phyloP scores from a whole-genome alignment of 2,329 filamentous ascomycete species.

The Exophiala bonariae region DNA sequence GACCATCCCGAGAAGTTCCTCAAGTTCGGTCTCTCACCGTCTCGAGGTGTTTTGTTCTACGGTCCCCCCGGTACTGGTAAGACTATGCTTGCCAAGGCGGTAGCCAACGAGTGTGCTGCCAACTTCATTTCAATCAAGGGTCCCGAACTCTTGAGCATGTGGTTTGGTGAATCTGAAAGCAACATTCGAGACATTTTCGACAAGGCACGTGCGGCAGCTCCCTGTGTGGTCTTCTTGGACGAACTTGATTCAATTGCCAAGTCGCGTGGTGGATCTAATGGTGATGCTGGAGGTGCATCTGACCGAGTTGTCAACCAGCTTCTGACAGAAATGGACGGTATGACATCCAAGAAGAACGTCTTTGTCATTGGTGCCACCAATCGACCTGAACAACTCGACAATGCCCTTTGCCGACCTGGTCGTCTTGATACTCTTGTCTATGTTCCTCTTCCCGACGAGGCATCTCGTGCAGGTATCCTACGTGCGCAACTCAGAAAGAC shows the following conservation, averaged over 20 bases:
- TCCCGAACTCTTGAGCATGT: constrained; percentile 97
- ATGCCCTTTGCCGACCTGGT: constrained; percentile 94
- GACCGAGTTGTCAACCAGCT: constrained; percentile 99
- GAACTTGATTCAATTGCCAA: constrained; percentile 99
- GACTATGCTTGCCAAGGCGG: constrained; percentile 98
- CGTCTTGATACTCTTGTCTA: constrained; percentile 99
- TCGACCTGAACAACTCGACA: constrained; percentile 96
- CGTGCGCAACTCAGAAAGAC: constrained; percentile 98
- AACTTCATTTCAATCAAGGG: constrained; percentile 99
- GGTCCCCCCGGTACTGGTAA: constrained; percentile 99
- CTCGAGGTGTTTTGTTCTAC: constrained; percentile 97
- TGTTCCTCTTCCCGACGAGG: constrained; percentile 91
- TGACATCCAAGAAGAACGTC: constrained; percentile 99
- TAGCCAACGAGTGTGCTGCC: constrained; percentile 97
- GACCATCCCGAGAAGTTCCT: constrained; percentile 99
- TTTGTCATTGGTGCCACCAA: constrained; percentile 99
- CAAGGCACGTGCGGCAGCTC: constrained; percentile 96
- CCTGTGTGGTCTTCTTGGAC: constrained; percentile 98
- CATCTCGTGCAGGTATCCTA: constrained; percentile 84
- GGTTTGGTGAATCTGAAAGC: constrained; percentile 99
- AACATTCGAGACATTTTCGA: constrained; percentile 99
- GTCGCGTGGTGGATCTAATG: constrained; percentile 93
- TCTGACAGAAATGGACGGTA: constrained; percentile 98
- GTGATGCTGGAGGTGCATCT: constrained; percentile 95
- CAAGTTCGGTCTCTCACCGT: constrained; percentile 98